Base-by-base conservation (phyloP, 2,329 filamentous ascomycete genomes). In the Paecilomyces formosus region DNA sequence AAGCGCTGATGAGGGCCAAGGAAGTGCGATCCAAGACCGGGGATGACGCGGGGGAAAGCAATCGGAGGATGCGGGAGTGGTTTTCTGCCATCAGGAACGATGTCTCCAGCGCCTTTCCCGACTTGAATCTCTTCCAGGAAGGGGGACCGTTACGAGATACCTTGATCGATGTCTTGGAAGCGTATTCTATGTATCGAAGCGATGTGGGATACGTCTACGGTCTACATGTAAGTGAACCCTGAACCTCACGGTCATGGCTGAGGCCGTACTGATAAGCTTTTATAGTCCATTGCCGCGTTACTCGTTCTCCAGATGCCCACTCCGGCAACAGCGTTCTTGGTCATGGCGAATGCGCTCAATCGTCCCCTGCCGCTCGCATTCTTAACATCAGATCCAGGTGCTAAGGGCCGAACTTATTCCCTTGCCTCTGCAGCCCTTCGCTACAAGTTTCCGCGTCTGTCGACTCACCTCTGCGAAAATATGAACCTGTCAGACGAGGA, bases 141-240 rank as follows among this genome's bases (percentile, higher is more conserved):
- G 78, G 79, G 13, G 80, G 79, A 6, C 82, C 83, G 2, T 71
- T 85, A 24, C 80, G 84, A 61, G 74, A 81, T 31, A 79, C 79
- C 13, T 74, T 87, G 22, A 74, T 82, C 24, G 78, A 86, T 65
- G 79, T 87, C 9, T 78, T 85, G 60, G 79, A 85, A 62, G 84
- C 85, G 28, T 87, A 86, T 68, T 80, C 81, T 9, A 82, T 84
- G 75, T 87, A 87, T 69, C 82, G 85, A 61, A 81, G 80, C 55
- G 84, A 87, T 64, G 81, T 87, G 45, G 82, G 84, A 56, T 85
- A 85, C 62, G 77, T 82, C 56, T 79, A 80, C 62, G 83, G 83
- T 57, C 81, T 84, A 59, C 84, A 86, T 64, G 76, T 81, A 63
- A 69, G 79, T 69, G 39, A 31, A n/a, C n/a, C n/a, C 22, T 30